These are phyloP conservation scores for Apodospora peruviana DNA, from an alignment of 495 filamentous ascomycete species.

Conservation along the genomic window DNA sequence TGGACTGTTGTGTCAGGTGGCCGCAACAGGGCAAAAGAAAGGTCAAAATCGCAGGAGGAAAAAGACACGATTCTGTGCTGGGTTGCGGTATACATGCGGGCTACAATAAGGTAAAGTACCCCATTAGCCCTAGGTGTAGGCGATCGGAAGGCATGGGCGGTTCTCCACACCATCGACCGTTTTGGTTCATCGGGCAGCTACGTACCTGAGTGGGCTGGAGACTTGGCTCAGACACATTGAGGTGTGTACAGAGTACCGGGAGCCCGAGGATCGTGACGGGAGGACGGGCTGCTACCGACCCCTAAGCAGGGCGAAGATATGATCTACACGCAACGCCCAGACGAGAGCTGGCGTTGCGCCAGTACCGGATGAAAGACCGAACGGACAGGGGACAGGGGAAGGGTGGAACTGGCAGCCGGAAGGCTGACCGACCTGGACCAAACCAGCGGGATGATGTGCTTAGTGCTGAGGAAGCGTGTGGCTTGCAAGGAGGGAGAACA, in stretches of 20 bases:
- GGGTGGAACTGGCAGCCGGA: constrained; percentile 17
- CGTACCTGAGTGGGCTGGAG: constrained; percentile 16
- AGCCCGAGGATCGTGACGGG: constrained; percentile 2
- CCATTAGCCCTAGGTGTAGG: constrained; percentile 13
- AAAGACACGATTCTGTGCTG: constrained; percentile 7
- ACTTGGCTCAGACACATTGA: constrained; percentile 20
- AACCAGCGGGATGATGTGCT: constrained; percentile 5
- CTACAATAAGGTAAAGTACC: constrained; percentile 16
- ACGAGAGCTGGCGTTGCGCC: constrained; percentile 8
- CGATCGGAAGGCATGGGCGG: constrained; percentile 13
- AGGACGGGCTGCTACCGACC: constrained; percentile 4
- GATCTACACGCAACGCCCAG: constrained; percentile 23
- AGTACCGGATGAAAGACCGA: constrained; percentile 19
- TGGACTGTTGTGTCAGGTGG: constrained; percentile 1
- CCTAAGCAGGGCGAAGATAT: constrained; percentile 12
- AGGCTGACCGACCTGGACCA: constrained; percentile 9
- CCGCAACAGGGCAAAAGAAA: constrained; percentile 13
- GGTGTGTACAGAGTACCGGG: constrained; percentile 14
- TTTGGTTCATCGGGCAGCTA: constrained; percentile 12
- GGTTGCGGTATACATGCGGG: constrained; percentile 18
- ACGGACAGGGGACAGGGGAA: constrained; percentile 7
- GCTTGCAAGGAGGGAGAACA: background rate
- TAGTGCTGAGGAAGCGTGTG: background rate
- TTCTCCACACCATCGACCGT: constrained; percentile 21
- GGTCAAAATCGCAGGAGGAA: constrained; percentile 7